phyloP scores from a whole-genome alignment of 345 rosid species.

The Orychophragmus violaceus region DNA sequence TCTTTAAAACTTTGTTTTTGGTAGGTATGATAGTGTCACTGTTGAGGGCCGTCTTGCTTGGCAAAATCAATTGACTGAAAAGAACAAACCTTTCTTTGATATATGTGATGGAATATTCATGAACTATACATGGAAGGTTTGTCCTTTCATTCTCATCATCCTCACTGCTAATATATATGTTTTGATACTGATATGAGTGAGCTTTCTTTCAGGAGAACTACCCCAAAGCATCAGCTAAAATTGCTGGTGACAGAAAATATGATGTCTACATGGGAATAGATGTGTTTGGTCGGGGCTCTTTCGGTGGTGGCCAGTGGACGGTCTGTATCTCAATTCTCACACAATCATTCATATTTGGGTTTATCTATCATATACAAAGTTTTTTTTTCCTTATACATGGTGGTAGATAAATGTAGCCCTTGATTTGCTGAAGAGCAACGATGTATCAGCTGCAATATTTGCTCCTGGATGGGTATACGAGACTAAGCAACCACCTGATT shows the following conservation, averaged over 20 bases:
- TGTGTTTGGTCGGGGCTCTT: slow-evolving; percentile 65
- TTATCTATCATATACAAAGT: not conserved
- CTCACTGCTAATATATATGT: not conserved
- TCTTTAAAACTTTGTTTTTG: not conserved
- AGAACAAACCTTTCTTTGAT: slow-evolving; percentile 78
- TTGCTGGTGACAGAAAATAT: slow-evolving; percentile 66
- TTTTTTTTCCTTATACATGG: not conserved
- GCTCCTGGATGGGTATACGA: slow-evolving; percentile 94
- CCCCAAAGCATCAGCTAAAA: slow-evolving; percentile 50
- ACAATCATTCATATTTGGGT: not conserved
- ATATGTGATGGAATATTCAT: slow-evolving; percentile 66
- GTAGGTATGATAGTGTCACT: slow-evolving; percentile 80
- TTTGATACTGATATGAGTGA: not conserved
- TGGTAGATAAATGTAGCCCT: slow-evolving; percentile 69
- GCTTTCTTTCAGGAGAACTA: slow-evolving; percentile 41
- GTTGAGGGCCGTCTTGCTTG: slow-evolving; percentile 45
- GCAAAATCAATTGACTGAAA: slow-evolving; percentile 61
- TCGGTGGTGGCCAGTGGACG: slow-evolving; percentile 77
- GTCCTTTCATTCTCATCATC: not conserved
- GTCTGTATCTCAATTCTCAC: slow-evolving; percentile 30
- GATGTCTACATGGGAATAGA: slow-evolving; percentile 87
- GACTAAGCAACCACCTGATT: slow-evolving; percentile 63
- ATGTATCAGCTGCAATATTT: slow-evolving; percentile 78
- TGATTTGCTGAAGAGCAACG: slow-evolving; percentile 51
- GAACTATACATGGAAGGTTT: slow-evolving; percentile 71